Percentiles rank a stretch among this genome's conserved stretches.
Evolutionary conservation across 805 yeast genomes (phyloP).

Genomic region (Yarrowia sp.): DNA sequence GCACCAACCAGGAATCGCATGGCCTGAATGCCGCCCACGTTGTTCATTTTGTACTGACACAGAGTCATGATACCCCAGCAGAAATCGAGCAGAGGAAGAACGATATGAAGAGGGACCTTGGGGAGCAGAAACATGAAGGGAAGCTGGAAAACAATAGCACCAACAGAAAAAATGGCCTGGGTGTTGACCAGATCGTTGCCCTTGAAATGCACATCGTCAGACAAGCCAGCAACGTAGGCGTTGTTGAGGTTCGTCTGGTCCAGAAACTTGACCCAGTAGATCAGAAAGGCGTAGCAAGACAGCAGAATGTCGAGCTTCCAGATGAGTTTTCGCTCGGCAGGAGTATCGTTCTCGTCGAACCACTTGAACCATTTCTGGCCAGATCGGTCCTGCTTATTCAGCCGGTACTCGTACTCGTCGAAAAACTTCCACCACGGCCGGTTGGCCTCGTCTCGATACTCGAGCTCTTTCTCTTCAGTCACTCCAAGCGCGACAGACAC

Average conservation of each 20-base stretch:
- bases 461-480: conserved; percentile 20
- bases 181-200: conserved; percentile 68
- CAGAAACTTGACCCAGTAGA: conserved; percentile 70
- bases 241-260: conserved; percentile 65
- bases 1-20: conserved; percentile 69
- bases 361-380: conserved; percentile 60
- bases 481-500: background rate
- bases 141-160: conserved; percentile 64
- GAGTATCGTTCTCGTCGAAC: conserved; percentile 60
- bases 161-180: conserved; percentile 63
- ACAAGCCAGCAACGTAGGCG: conserved; percentile 70
- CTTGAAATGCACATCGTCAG: conserved; percentile 60
- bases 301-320: conserved; percentile 62
- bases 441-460: conserved; percentile 43
- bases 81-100: conserved; percentile 63
- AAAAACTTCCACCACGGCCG: conserved; percentile 54
- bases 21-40: conserved; percentile 61
- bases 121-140: conserved; percentile 66
- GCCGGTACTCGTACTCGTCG: conserved; percentile 68
- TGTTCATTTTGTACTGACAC: conserved; percentile 58
- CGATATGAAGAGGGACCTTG: conserved; percentile 60
- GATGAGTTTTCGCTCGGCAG: conserved; percentile 57
- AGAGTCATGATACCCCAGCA: conserved; percentile 73
- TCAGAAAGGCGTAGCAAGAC: conserved; percentile 62
- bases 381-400: conserved; percentile 42